Evolutionary conservation across 257 asterid genomes (phyloP), one percentile per base, ranked within the genome.

Genomic region (Gentiana macrophylla): DNA sequence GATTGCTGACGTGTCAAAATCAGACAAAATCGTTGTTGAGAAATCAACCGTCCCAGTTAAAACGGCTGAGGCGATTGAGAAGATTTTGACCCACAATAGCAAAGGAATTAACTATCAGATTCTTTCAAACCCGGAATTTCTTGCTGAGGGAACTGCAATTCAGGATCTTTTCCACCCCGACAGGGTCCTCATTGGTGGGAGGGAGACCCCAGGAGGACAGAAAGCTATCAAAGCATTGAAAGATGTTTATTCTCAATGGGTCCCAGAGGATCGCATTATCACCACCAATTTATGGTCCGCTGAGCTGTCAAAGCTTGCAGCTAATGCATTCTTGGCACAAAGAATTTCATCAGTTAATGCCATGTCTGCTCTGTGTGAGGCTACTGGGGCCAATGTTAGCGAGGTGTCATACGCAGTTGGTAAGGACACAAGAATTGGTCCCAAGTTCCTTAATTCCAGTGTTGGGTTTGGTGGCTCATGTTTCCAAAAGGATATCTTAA

Each of bases 381-480:
- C 95, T 48, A 86, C 95, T 38, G 95, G 95, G 4, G 95, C 95
- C 12, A 83, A 86, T 52, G 94, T 86, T 47, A 49, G 81, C 24
- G 68, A 86, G 64, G 95, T 86, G 49, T 57, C 95, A 37, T 83
- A 71, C 34, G 90, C 95, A 13, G 87, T 86, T 13, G 95, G 95
- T 32, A 83, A 77, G 44, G 95, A 86, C 72, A 13, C 90, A 1
- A 79, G 95, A 67, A 86, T 86, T 33, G 95, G 95, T 50, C 84
- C 86, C 73, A 86, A 80, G 78, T 86, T 86, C 70, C 79, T 86
- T 9, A 83, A 83, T n/a, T 80, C 95, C 6, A 86, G 95, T 72
- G 95, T 86, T 55, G 95, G 95, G 54, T 86, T 86, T 53, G 95
- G 95, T 50, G 95, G 95, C 4, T 85, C 94, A 70, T 85, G 94